A percentile compares a stretch with the other conserved stretches of the same genome.
Conservation (phyloP, 371 early-diverging fungal genomes). For the Syncephalis plumigaleata region DNA sequence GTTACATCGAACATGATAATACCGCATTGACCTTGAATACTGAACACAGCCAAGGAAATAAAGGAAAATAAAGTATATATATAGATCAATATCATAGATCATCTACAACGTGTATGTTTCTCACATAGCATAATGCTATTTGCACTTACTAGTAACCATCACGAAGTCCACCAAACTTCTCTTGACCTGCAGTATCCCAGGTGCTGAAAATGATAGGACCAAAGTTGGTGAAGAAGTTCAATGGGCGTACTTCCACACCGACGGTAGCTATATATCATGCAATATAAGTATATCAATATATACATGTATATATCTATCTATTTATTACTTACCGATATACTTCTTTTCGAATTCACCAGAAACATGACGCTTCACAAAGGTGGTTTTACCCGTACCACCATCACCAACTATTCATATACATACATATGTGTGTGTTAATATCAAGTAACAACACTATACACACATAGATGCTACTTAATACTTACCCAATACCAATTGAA, state of each 20-base stretch:
- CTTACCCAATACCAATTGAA: conserved; percentile 74
- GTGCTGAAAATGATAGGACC: conserved; percentile 95
- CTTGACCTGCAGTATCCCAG: conserved; percentile 99
- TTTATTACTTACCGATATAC: conserved; percentile 79
- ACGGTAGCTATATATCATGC: conserved; percentile 71
- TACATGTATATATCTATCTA: not conserved
- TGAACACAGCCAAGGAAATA: conserved; percentile 8
- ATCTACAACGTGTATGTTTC: too few relatives aligned
- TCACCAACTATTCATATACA: conserved; percentile 72
- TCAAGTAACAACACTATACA: too few relatives aligned
- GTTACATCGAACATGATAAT: conserved; percentile 99
- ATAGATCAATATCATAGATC: too few relatives aligned
- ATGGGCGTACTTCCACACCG: conserved; percentile 98
- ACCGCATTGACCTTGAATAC: conserved; percentile 98
- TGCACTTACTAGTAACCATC: conserved; percentile 98
- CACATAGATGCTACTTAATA: not conserved
- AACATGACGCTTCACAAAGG: conserved; percentile 99
- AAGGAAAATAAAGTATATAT: not conserved
- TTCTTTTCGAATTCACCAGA: conserved; percentile 99
- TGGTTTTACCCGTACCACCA: conserved; percentile 99
- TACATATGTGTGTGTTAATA: conserved; percentile 4
- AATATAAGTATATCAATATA: conserved; percentile 1
- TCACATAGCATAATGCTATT: too few relatives aligned
- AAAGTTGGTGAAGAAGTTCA: conserved; percentile 95
- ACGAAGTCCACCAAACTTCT: conserved; percentile 99